Base-by-base conservation (phyloP, 768 basidiomycete species). In the Boletus patriciae region DNA sequence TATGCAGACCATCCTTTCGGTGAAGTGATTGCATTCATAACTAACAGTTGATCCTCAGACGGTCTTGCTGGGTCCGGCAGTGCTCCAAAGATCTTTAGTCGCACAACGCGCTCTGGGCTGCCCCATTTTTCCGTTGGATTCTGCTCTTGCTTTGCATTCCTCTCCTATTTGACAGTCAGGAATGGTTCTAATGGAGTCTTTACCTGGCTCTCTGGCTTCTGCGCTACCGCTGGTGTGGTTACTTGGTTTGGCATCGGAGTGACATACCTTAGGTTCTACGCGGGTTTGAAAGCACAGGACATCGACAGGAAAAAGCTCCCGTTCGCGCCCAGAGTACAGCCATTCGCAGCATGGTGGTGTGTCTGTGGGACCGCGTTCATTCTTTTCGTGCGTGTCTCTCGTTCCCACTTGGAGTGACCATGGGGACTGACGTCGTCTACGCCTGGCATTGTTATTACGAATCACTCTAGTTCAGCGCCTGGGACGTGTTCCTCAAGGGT, bases 21-120 rank as follows among this genome's bases (percentile, higher is more conserved):
- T 27, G 27, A 27, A 18, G 10, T 7, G 13, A 55, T 13, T 29
- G 6, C 38, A 31, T 10, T 3, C 38, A 21, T 2, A 1, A 16
- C 41, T 55, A 1, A 55, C 72, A 3, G n/a, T 56, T 27, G 66
- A 72, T 53, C 60, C 74, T 1, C 73, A 85, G 60, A 85, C 62
- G 80, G 81, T 60, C 77, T 86, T 5, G 78, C 85, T 7, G 59
- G 77, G 49, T 75, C 76, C 16, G 78, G 80, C 1, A 78, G 81
- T 52, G 83, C 84, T 0, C 85, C 85, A 0, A 74, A 70, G 52
- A 63, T 85, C 47, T 83, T 87, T 52, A 48, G 64, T 18, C 71
- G 74, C 51, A 78, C 78, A 1, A 66, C 69, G 12, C 62, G 60
- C 16, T 55, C 63, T 4, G 75, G 84, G 37, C 60, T 84, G 6